phyloP scores from a whole-genome alignment of 768 basidiomycete genomes.

The Suillus weaverae region DNA sequence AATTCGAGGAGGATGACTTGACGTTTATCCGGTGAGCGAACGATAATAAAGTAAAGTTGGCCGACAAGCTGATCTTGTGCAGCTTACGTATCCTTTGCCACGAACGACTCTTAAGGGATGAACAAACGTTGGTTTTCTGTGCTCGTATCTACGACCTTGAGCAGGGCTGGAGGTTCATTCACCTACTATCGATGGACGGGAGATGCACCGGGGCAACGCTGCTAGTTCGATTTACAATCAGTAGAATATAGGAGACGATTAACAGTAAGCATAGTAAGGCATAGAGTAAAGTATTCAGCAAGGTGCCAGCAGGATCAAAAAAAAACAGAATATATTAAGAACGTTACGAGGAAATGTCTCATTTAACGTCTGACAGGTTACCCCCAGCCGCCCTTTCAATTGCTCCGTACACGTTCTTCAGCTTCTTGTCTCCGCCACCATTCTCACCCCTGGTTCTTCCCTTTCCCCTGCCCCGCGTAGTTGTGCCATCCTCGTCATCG shows the following conservation, averaged over 20 bases:
- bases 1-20: conserved; percentile 49
- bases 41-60: background rate
- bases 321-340: background rate
- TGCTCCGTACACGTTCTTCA: conserved; percentile 51
- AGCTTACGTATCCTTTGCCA: conserved; percentile 26
- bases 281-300: background rate
- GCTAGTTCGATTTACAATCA: conserved; percentile 28
- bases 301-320: background rate
- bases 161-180: conserved; percentile 48
- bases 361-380: conserved; percentile 41
- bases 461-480: conserved; percentile 16
- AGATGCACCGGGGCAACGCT: conserved; percentile 36
- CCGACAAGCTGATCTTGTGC: background rate
- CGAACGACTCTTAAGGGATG: conserved; percentile 45
- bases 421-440: conserved; percentile 33
- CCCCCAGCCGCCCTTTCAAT: conserved; percentile 68
- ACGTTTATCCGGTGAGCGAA: conserved; percentile 49
- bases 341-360: conserved; percentile 6
- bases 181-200: conserved; percentile 51
- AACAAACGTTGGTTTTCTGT: conserved; percentile 52
- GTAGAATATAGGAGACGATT: background rate
- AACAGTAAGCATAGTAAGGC: background rate
- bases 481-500: conserved; percentile 30
- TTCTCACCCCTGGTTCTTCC: conserved; percentile 17
- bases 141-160: conserved; percentile 48